phyloP scores from a whole-genome alignment of 1,284 basidiomycete genomes.

The Trichosporon coremiiforme region DNA sequence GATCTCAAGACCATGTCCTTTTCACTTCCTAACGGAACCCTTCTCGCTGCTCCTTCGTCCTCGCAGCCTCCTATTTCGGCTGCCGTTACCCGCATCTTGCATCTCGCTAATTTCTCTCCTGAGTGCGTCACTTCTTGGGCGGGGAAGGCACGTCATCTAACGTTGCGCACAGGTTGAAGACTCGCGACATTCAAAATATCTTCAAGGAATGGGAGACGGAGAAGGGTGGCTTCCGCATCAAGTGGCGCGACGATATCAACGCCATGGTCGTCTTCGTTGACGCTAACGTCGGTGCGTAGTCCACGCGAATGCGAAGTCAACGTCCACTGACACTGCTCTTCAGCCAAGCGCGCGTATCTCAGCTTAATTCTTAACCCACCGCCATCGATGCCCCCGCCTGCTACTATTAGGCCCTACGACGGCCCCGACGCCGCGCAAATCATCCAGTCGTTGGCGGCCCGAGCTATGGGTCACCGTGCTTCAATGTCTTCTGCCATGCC shows the following conservation, averaged over 20 bases:
- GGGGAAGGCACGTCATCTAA: conserved; percentile 11
- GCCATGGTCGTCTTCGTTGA: conserved; percentile 89
- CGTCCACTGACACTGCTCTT: too few species aligned
- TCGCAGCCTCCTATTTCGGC: conserved; percentile 67
- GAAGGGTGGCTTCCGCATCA: conserved; percentile 94
- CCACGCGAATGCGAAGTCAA: too few species aligned
- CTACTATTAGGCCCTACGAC: conserved; percentile 84
- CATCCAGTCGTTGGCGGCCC: conserved; percentile 79
- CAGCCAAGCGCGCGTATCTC: conserved; percentile 93
- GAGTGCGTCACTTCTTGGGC: conserved; percentile 58
- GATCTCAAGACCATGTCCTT: conserved; percentile 46
- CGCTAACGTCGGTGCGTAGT: conserved; percentile 58
- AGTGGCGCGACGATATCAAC: conserved; percentile 97
- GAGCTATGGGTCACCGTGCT: conserved; percentile 53
- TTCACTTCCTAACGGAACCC: conserved; percentile 54
- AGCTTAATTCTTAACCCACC: conserved; percentile 80
- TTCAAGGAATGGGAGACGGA: conserved; percentile 87
- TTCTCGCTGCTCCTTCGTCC: conserved; percentile 47
- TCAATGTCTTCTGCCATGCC: conserved; percentile 41
- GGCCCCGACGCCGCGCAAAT: conserved; percentile 87
- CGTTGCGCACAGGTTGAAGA: conserved; percentile 68
- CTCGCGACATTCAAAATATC: conserved; percentile 87
- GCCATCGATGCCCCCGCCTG: conserved; percentile 65
- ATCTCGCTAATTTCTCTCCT: conserved; percentile 85
- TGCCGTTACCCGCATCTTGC: conserved; percentile 92